Percentiles rank a stretch among this genome's conserved stretches.
These are phyloP conservation scores for Plasmodium gonderi DNA, from an alignment of 169 alveolate species.

Conservation along the genomic window DNA sequence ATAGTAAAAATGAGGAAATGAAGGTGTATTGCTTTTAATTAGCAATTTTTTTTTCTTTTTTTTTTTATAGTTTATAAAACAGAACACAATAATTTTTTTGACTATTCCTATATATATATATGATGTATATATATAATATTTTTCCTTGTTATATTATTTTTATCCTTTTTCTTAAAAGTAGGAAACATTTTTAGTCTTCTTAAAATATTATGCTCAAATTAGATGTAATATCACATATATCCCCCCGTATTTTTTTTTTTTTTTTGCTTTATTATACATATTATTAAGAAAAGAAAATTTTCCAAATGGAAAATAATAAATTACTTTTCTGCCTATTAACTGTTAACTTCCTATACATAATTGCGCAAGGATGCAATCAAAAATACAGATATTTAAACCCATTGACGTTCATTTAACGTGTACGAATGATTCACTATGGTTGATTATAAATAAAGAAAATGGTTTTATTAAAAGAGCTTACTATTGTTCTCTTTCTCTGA, in stretches of 20 bases:
- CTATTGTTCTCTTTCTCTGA: no score
- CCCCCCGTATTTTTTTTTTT: not conserved
- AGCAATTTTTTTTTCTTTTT: not conserved
- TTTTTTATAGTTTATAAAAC: not conserved
- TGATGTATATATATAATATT: no score
- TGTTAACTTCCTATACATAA: not conserved
- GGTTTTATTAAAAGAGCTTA: not conserved
- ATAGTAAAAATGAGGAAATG: not conserved
- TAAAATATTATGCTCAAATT: not conserved
- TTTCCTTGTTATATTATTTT: not conserved
- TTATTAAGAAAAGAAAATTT: not conserved
- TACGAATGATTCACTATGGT: not conserved
- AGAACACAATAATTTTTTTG: not conserved
- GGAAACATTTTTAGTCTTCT: not conserved
- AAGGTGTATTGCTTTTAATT: not conserved
- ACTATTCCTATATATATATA: not conserved
- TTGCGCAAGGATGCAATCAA: not conserved
- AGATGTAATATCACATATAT: not conserved
- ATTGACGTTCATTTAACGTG: not conserved
- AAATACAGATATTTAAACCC: not conserved
- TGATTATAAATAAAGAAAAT: not conserved
- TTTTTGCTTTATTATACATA: not conserved
- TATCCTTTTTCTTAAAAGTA: not conserved
- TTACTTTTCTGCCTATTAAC: no score
- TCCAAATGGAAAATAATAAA: not conserved